Evolutionary conservation across 306 rosid species (phyloP).

Genomic region (Urtica urens): DNA sequence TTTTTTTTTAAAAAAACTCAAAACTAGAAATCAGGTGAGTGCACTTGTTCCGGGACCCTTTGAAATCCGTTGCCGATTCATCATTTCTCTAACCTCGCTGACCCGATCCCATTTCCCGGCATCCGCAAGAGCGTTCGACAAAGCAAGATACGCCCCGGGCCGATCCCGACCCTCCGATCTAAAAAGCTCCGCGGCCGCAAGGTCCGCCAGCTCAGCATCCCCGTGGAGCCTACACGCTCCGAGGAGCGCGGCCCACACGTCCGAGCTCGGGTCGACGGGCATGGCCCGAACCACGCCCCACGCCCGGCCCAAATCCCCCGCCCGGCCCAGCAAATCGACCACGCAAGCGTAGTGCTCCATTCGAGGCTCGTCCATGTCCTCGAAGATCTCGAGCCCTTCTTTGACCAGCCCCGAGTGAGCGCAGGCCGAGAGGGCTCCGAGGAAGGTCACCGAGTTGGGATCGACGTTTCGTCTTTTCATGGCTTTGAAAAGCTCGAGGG

Average conservation of each 20-base stretch:
- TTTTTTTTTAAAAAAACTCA: too few species aligned
- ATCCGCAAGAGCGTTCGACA: conserved; percentile 76
- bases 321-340: conserved; percentile 84
- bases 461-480: conserved; percentile 36
- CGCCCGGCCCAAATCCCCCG: conserved; percentile 56
- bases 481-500: conserved; percentile 47
- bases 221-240: conserved; percentile 79
- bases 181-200: conserved; percentile 65
- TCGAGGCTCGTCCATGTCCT: conserved; percentile 51
- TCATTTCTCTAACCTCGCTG: conserved; percentile 67
- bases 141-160: conserved; percentile 79
- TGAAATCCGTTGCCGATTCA: conserved; percentile 62
- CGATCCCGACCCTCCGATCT: conserved; percentile 44
- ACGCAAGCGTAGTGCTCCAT: conserved; percentile 94
- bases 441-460: conserved; percentile 74
- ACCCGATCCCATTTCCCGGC: conserved; percentile 89
- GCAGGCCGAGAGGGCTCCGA: conserved; percentile 76
- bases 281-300: conserved; percentile 61
- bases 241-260: conserved; percentile 85
- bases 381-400: conserved; percentile 57
- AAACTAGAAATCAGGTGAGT: too few species aligned
- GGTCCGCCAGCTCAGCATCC: conserved; percentile 53
- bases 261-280: conserved; percentile 69
- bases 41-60: conserved; percentile 57
- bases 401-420: conserved; percentile 74